These are phyloP conservation scores for Pichia rugopelliculosa DNA, from an alignment of 805 yeast species.

Conservation along the genomic window DNA sequence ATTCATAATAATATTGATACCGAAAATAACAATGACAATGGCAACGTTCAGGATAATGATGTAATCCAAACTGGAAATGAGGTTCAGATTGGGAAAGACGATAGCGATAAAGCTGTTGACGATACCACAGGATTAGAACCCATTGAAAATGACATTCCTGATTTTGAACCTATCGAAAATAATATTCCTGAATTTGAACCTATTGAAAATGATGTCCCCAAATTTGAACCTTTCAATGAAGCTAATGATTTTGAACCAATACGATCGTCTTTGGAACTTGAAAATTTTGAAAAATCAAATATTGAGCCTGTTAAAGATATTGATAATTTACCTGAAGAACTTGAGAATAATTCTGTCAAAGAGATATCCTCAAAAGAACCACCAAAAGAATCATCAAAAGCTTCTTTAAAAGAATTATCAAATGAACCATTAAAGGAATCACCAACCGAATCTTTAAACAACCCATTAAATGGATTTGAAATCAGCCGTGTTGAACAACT, in stretches of 20 bases:
- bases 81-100: no score
- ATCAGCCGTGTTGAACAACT: slow-evolving; percentile 3
- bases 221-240: neutral
- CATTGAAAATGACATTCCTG: neutral
- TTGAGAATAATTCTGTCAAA: neutral
- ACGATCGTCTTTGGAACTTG: no score
- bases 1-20: neutral
- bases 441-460: no score
- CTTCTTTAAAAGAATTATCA: neutral
- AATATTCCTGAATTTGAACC: neutral
- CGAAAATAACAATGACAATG: no score
- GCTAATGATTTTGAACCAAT: no score
- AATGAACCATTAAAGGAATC: neutral
- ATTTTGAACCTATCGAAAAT: neutral
- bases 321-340: neutral
- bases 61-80: neutral
- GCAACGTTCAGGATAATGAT: neutral
- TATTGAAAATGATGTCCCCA: neutral
- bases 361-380: no score
- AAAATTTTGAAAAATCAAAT: no score
- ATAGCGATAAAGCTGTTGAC: neutral
- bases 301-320: neutral
- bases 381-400: no score
- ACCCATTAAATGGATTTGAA: neutral
- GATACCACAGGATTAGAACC: neutral